Base-by-base conservation (phyloP, 1,139 yeast species). In the Schizosaccharomyces versatilis region DNA sequence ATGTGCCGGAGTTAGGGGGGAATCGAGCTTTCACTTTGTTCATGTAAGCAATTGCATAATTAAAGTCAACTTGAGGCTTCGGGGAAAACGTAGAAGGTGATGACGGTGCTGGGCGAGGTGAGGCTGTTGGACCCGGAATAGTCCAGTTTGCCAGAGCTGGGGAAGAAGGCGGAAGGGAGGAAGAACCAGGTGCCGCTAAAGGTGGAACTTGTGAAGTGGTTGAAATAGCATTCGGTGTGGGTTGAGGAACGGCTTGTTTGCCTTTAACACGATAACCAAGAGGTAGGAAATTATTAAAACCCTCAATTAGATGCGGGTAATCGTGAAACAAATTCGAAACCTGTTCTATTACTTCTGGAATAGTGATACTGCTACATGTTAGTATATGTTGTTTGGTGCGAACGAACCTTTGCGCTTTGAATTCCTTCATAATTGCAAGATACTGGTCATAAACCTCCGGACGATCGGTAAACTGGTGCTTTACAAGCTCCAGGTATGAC, bases 361-460 rank as follows among this genome's bases (percentile, higher is more conserved):
- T 24, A 24, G 32, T 24, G 32, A 24, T 24, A 24, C 32, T 24
- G 32, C 5, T 5, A 24, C 5, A 24, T 24, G 32, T 24, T 24
- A 24, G 32, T 61, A 79, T 78, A n/a, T 14, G 15, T 17, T 12
- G 3, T 8, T 12, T 8, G 9, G 2, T n/a, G 9, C 2, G 7
- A 40, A 2, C 47, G 9, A 15, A 41, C 49, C 38, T 32, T 69
- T 88, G 96, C 53, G 94, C 81, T 71, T 93, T 90, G 72, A 93
- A 93, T 66, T 93, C 98, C 69, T 93, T 90, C 99, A 90, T 90
- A 60, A 90, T 90, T 66, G 90, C 99, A 65, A 90, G 75, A 65
- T 93, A 90, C 66, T 84, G 88, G 67, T 90, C 90, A 72, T 93
- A 90, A 54, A 93, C 95, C 65, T 88, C 96, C 0, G 97, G 94